Evolutionary conservation across 2,329 filamentous ascomycete species (phyloP).

Genomic region (Ophiostoma sp.): DNA sequence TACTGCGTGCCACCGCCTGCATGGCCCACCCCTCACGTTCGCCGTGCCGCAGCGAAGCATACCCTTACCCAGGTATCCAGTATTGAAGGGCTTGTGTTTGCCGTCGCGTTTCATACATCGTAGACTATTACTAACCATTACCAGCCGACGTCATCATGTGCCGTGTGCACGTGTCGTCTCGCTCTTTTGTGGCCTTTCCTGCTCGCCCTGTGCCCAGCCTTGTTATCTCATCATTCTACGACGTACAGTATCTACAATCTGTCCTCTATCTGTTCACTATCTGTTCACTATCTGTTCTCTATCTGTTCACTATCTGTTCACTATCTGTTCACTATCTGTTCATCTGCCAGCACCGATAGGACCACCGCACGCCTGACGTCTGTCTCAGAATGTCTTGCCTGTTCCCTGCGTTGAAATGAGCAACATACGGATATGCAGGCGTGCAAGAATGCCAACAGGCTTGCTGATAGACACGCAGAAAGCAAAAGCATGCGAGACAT

Average conservation of each 20-base stretch:
- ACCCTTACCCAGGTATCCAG: background rate
- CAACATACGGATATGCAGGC: background rate
- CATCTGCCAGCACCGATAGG: background rate
- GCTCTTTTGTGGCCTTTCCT: background rate
- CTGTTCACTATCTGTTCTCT: too few relatives aligned
- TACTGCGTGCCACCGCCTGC: too few relatives aligned
- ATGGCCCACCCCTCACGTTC: background rate
- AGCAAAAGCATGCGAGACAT: background rate
- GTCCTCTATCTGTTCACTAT: too few relatives aligned
- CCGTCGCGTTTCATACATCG: background rate
- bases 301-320: too few relatives aligned
- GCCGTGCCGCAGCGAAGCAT: background rate
- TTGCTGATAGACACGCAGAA: background rate
- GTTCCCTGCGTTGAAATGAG: background rate
- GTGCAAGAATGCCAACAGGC: background rate
- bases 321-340: too few relatives aligned
- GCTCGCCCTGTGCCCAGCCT: background rate
- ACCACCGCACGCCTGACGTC: background rate
- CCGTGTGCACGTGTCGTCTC: background rate
- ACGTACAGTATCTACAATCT: too few relatives aligned
- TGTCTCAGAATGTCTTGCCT: slow-evolving; percentile 6
- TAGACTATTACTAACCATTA: background rate
- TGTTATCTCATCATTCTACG: background rate
- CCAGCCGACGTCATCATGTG: background rate
- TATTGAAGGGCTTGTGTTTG: background rate